Conservation (phyloP, 257 asterid genomes). For the Capsicum baccatum region DNA sequence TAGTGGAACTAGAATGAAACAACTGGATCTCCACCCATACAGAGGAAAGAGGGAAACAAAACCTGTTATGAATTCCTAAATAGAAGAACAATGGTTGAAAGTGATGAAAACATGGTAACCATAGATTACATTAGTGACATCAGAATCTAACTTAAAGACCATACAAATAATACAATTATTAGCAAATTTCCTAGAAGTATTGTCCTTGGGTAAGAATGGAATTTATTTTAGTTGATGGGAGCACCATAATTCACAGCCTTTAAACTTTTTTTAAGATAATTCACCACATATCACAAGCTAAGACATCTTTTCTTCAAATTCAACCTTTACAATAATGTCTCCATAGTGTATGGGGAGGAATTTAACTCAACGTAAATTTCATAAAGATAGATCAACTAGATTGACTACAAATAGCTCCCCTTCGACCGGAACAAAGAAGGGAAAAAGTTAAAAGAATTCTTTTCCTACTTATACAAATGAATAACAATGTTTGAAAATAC, state of each 20-base stretch:
- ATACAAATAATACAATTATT: not conserved
- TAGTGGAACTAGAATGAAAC: not conserved
- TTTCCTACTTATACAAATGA: constrained; percentile 17
- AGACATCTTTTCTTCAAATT: not conserved
- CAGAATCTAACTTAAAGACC: not conserved
- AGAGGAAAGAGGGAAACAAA: not conserved
- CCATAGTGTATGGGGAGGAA: not conserved
- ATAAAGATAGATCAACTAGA: constrained; percentile 9
- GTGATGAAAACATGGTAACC: constrained; percentile 1
- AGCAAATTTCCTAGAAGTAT: not conserved
- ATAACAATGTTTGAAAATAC: not conserved
- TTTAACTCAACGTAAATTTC: not conserved
- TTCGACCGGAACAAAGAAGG: constrained; percentile 1
- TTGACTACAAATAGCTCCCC: not conserved
- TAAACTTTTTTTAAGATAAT: not conserved
- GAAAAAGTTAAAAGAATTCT: not conserved
- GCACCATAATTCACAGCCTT: not conserved
- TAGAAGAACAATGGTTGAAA: not conserved
- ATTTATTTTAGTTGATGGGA: not conserved
- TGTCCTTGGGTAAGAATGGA: not conserved
- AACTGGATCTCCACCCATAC: not conserved
- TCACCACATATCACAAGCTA: not conserved
- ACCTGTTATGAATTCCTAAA: not conserved
- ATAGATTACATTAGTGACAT: not conserved
- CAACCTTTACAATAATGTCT: not conserved